Percentiles rank a stretch among this genome's conserved stretches.
Conservation (phyloP, 176 grass and related monocot species). For the Ensete ventricosum region DNA sequence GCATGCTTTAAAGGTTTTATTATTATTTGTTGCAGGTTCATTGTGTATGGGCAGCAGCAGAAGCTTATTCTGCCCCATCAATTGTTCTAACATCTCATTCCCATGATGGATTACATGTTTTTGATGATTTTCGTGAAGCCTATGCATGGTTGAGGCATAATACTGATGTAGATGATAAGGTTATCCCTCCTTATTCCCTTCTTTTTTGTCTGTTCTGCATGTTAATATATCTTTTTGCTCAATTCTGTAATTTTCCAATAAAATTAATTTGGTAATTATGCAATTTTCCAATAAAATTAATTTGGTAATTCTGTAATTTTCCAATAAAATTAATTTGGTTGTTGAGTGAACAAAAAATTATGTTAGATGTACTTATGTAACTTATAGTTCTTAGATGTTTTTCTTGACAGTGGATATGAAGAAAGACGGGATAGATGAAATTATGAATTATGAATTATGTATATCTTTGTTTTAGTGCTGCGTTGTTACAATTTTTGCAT, state of each 20-base stretch:
- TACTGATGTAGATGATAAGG: constrained; percentile 98
- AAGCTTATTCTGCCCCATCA: constrained; percentile 96
- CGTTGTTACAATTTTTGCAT: no score
- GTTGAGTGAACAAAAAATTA: not conserved
- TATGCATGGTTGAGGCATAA: constrained; percentile 99
- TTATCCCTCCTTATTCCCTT: constrained; percentile 14
- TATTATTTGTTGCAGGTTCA: constrained; percentile 53
- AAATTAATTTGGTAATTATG: not conserved
- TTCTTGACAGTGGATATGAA: no score
- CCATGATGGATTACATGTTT: constrained; percentile 84
- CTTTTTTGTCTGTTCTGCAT: not conserved
- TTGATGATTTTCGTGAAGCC: constrained; percentile 99
- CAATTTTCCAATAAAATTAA: not conserved
- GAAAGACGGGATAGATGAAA: no score
- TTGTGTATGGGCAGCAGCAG: constrained; percentile 99
- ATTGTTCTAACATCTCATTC: constrained; percentile 96
- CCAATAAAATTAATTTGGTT: not conserved
- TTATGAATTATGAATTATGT: no score
- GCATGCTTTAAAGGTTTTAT: not conserved
- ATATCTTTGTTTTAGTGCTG: no score
- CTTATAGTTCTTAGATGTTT: no score
- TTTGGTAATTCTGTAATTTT: not conserved
- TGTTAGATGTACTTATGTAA: no score
- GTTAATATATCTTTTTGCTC: not conserved
- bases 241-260: not conserved